Evolutionary conservation across 1,139 yeast species (phyloP), one percentile per base, ranked within the genome.

Genomic region (Diutina catenulata): DNA sequence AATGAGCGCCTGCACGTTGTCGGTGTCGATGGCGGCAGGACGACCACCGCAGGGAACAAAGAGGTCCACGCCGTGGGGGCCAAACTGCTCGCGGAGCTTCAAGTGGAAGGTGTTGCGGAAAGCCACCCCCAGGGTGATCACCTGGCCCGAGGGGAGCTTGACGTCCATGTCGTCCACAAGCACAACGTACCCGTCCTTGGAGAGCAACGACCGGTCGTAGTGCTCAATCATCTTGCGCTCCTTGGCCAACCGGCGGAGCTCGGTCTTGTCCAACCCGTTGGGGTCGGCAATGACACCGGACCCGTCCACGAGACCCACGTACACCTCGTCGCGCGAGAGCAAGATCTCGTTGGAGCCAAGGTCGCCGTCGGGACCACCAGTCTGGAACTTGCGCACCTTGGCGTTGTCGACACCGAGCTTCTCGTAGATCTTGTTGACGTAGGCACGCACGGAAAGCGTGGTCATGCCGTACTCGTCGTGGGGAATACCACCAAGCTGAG

Each of bases 311-410:
- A 91, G 63, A 42, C 87, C 95, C 47, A 87, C 80, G 55, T 91
- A 91, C 41, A 66, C 71, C 62, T 91, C 98, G 41, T 78, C 72
- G 40, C 79, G 63, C 4, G 96, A 84, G 44, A 88, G 70, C 49
- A 84, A 68, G 51, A 91, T 91, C 64, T 91, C 98, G 57, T 88
- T 88, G 37, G 95, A 83, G 28, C 98, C 98, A 52, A 91, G 71
- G 60, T 91, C 98, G 53, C 98, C 98, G 62, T 91, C 97, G 45
- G 98, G 98, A 36, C 98, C 98, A 62, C 97, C 98, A 41, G 97
- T 91, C 66, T 91, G 98, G 55, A 91, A 68, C 62, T 91, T 91
- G 51, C 70, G 71, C 42, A 88, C 72, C 33, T 54, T 53, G 27
- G 72, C 62, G 43, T 73, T 62, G 47, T 80, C 75, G 45, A 88